A percentile compares a stretch with the other conserved stretches of the same genome.
Evolutionary conservation across 495 filamentous ascomycete species (phyloP).

Genomic region (Penicillium goetzii): DNA sequence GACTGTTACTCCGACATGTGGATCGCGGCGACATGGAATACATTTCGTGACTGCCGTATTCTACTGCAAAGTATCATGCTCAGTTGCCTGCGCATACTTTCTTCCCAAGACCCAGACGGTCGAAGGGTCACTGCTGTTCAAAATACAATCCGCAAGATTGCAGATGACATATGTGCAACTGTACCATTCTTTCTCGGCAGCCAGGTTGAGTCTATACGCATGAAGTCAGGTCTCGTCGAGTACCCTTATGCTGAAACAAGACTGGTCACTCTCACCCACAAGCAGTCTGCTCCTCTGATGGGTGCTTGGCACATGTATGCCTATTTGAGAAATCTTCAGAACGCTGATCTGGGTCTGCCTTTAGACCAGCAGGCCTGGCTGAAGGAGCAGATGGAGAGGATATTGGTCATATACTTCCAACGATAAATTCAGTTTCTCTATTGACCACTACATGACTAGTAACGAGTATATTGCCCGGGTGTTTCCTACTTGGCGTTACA

Average conservation of each 20-base stretch:
- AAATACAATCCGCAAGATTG: constrained; percentile 35
- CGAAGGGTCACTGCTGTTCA: constrained; percentile 5
- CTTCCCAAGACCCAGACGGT: constrained; percentile 16
- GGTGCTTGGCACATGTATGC: constrained; percentile 44
- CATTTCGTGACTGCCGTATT: constrained; percentile 62
- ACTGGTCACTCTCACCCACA: constrained; percentile 33
- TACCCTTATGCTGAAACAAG: constrained; percentile 41
- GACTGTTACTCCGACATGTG: constrained; percentile 65
- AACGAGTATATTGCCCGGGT: neutral
- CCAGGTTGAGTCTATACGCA: constrained; percentile 37
- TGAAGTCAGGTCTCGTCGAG: constrained; percentile 37
- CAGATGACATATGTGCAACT: constrained; percentile 45
- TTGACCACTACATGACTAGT: neutral
- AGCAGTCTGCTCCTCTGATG: constrained; percentile 38
- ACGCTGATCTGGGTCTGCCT: constrained; percentile 26
- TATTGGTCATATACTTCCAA: constrained; percentile 39
- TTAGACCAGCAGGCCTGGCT: constrained; percentile 38
- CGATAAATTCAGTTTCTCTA: neutral
- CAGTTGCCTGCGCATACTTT: constrained; percentile 32
- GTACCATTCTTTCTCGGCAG: constrained; percentile 48
- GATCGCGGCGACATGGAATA: constrained; percentile 65
- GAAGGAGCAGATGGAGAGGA: constrained; percentile 36
- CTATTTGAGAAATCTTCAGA: constrained; percentile 30
- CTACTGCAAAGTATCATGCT: constrained; percentile 57
- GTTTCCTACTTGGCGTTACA: too few species aligned